Conservation (phyloP, 805 yeast genomes). For the Yamadazyma endophytica region DNA sequence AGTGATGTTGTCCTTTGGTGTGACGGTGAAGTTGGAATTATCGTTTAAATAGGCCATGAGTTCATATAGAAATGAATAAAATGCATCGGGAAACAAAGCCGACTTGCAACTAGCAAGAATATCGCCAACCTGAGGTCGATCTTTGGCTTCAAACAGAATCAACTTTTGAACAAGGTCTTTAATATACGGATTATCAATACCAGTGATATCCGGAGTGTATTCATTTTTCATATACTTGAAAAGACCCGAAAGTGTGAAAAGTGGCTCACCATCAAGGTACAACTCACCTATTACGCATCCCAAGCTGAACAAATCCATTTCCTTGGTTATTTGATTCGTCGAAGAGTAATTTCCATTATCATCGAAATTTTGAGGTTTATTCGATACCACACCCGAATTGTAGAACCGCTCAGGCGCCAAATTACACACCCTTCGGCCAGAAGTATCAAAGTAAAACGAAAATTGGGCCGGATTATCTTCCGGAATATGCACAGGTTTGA, state of each 20-base stretch:
- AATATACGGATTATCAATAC: slow-evolving; percentile 48
- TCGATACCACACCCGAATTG: slow-evolving; percentile 16
- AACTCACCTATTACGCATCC: slow-evolving; percentile 92
- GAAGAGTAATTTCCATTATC: slow-evolving; percentile 18
- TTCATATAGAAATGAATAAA: slow-evolving; percentile 68
- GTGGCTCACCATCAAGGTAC: slow-evolving; percentile 79
- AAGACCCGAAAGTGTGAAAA: slow-evolving; percentile 81
- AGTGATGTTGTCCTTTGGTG: slow-evolving; percentile 15
- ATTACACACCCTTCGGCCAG: slow-evolving; percentile 82
- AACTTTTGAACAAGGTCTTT: slow-evolving; percentile 56
- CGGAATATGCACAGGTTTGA: slow-evolving; percentile 79
- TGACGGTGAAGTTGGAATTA: slow-evolving; percentile 12
- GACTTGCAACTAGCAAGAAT: slow-evolving; percentile 50
- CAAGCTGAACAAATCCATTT: slow-evolving; percentile 78
- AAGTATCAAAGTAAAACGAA: slow-evolving; percentile 87
- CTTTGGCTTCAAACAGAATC: slow-evolving; percentile 58
- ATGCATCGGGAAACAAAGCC: slow-evolving; percentile 55
- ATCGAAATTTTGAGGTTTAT: slow-evolving; percentile 15
- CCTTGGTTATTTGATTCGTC: slow-evolving; percentile 38
- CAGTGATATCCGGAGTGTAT: slow-evolving; percentile 57
- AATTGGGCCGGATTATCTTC: slow-evolving; percentile 92
- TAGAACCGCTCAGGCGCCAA: slow-evolving; percentile 90
- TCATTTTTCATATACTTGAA: slow-evolving; percentile 76
- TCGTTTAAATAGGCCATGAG: slow-evolving; percentile 44
- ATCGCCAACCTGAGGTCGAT: slow-evolving; percentile 53